These are phyloP conservation scores for Camelina laxa DNA, from an alignment of 345 rosid genomes.

Conservation along the genomic window DNA sequence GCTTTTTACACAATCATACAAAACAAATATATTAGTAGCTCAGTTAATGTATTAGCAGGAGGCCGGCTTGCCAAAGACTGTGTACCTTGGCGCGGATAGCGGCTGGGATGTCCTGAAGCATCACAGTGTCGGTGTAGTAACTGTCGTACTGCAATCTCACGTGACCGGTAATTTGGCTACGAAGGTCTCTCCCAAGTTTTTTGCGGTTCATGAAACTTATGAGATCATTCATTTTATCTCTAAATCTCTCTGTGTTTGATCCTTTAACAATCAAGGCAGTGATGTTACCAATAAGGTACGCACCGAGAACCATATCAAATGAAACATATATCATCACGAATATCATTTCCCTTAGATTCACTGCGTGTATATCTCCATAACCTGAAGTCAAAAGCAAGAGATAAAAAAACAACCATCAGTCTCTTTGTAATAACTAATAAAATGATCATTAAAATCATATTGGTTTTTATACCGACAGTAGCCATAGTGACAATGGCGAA, in stretches of 20 bases:
- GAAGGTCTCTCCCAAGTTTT: constrained; percentile 66
- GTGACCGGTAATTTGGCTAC: constrained; percentile 78
- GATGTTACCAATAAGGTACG: constrained; percentile 96
- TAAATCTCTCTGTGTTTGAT: constrained; percentile 89
- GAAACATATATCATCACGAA: constrained; percentile 90
- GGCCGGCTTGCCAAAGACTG: no score
- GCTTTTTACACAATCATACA: neutral
- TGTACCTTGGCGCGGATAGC: constrained; percentile 93
- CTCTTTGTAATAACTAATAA: constrained; percentile 16
- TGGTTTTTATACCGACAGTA: constrained; percentile 62
- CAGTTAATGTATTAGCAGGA: no score
- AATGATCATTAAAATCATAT: neutral
- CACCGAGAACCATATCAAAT: constrained; percentile 96
- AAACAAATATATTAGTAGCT: no score
- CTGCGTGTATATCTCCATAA: constrained; percentile 98
- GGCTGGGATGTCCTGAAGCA: constrained; percentile 83
- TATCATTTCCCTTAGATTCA: constrained; percentile 96
- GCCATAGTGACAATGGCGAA: constrained; percentile 93
- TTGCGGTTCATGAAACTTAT: constrained; percentile 90
- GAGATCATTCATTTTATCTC: constrained; percentile 93
- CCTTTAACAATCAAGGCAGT: constrained; percentile 98
- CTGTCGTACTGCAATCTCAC: constrained; percentile 84
- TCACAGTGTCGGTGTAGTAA: constrained; percentile 75
- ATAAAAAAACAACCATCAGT: neutral
- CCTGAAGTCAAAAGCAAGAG: constrained; percentile 51